Evolutionary conservation across 148 eudicot species (phyloP).

Genomic region (Fagopyrum esculentum): DNA sequence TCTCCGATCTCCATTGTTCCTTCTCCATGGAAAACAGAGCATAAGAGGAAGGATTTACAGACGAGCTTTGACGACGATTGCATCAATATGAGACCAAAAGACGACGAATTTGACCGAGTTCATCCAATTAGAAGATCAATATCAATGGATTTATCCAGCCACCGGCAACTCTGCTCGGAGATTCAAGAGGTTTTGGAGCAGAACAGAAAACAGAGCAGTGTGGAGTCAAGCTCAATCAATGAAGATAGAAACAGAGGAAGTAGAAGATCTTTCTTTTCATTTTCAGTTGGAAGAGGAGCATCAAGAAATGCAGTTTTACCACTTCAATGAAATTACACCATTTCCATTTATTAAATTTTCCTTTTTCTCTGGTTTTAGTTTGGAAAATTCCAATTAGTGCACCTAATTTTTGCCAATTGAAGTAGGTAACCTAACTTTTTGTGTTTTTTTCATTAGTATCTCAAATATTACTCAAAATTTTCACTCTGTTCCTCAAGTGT

Average conservation of each 20-base stretch:
- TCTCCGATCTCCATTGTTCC: slow-evolving; percentile 9
- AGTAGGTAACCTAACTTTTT: too few species aligned
- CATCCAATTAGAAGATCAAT: slow-evolving; percentile 74
- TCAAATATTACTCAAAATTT: too few species aligned
- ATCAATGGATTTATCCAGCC: slow-evolving; percentile 73
- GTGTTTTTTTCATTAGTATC: too few species aligned
- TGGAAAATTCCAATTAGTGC: background rate
- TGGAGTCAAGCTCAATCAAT: background rate
- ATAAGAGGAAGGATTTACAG: slow-evolving; percentile 22
- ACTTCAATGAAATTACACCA: background rate
- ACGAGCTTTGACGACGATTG: slow-evolving; percentile 80
- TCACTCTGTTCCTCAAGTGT: too few species aligned
- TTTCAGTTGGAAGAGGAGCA: slow-evolving; percentile 2
- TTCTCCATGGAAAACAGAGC: slow-evolving; percentile 16
- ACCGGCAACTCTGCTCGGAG: slow-evolving; percentile 46
- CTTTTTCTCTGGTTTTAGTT: too few species aligned
- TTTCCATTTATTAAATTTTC: background rate
- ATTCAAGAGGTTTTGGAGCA: slow-evolving; percentile 33
- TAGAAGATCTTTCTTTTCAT: slow-evolving; percentile 11
- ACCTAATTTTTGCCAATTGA: too few species aligned
- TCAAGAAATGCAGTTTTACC: slow-evolving; percentile 8
- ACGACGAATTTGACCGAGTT: slow-evolving; percentile 31
- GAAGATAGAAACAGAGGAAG: background rate
- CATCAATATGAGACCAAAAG: slow-evolving; percentile 43
- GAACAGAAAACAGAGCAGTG: background rate